phyloP scores from a whole-genome alignment of 306 rosid genomes.

The Castanea sativa region DNA sequence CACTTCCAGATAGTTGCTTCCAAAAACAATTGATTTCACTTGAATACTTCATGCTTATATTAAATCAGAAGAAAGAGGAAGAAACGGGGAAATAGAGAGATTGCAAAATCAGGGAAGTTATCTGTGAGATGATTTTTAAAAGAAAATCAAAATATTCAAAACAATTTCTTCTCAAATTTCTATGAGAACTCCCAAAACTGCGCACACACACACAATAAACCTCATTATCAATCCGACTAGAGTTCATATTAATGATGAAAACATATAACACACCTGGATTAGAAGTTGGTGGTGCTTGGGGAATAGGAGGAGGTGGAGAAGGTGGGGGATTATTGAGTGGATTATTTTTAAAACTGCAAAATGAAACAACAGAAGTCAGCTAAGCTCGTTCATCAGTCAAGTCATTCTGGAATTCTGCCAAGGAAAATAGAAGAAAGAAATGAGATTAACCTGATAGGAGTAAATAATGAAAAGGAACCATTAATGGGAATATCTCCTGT shows the following conservation, averaged over 20 bases:
- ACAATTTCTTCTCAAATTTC: background rate
- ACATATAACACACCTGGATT: conserved; percentile 41
- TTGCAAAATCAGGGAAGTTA: background rate
- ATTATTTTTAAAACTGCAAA: conserved; percentile 70
- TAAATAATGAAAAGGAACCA: conserved; percentile 85
- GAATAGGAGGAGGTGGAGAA: conserved; percentile 40
- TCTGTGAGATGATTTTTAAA: background rate
- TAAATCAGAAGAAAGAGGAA: background rate
- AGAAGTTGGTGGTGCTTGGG: conserved; percentile 32
- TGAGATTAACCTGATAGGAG: conserved; percentile 78
- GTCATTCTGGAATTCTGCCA: background rate
- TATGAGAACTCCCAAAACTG: no score
- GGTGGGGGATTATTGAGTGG: background rate
- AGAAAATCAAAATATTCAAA: background rate
- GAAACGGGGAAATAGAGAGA: background rate
- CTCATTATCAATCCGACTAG: background rate
- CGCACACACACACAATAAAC: background rate
- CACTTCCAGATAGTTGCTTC: no score
- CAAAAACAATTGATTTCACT: background rate
- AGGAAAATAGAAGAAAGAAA: background rate
- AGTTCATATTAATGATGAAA: background rate
- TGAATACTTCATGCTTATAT: background rate
- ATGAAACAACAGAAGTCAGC: conserved; percentile 22
- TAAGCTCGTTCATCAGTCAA: background rate
- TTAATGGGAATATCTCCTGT: conserved; percentile 59